Conservation (phyloP, 1,284 basidiomycete species). For the Ganoderma lingzhi region DNA sequence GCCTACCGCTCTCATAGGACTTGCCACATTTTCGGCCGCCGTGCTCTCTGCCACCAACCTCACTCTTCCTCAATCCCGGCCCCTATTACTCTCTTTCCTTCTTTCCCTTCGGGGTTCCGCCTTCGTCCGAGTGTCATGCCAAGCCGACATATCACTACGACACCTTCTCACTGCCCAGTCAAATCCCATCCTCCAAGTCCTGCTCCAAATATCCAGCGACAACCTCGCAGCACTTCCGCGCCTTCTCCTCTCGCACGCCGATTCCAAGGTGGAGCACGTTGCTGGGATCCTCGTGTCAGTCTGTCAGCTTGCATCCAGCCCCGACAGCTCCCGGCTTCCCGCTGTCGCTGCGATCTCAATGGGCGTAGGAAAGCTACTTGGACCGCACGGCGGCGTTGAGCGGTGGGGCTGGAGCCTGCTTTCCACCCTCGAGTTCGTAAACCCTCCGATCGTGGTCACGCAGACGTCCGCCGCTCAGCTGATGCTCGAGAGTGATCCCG, state of each 20-base stretch:
- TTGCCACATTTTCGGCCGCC: constrained; percentile 62
- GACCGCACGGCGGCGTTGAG: constrained; percentile 84
- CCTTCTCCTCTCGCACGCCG: constrained; percentile 72
- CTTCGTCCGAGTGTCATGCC: constrained; percentile 59
- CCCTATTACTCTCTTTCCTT: constrained; percentile 74
- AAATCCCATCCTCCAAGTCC: constrained; percentile 56
- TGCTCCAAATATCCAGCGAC: constrained; percentile 65
- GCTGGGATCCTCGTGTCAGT: constrained; percentile 75
- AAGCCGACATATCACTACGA: constrained; percentile 57
- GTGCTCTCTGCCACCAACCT: constrained; percentile 61
- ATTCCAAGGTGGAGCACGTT: constrained; percentile 73
- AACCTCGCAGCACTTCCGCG: constrained; percentile 81
- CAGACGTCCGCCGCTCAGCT: constrained; percentile 57
- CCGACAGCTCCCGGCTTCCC: constrained; percentile 31
- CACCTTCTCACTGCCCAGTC: constrained; percentile 53
- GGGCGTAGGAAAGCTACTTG: constrained; percentile 75
- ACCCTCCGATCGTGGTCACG: constrained; percentile 59
- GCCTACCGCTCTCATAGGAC: constrained; percentile 62
- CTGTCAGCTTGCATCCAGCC: constrained; percentile 53
- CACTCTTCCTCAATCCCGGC: constrained; percentile 70
- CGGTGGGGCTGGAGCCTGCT: constrained; percentile 90
- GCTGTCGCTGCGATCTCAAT: constrained; percentile 53
- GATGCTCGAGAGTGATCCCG: constrained; percentile 62
- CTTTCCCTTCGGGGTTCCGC: constrained; percentile 66
- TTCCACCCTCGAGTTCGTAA: constrained; percentile 75